Percentiles rank a stretch among this genome's conserved stretches.
These are phyloP conservation scores for Cytospora mali DNA, from an alignment of 2,329 filamentous ascomycete genomes.

Conservation along the genomic window DNA sequence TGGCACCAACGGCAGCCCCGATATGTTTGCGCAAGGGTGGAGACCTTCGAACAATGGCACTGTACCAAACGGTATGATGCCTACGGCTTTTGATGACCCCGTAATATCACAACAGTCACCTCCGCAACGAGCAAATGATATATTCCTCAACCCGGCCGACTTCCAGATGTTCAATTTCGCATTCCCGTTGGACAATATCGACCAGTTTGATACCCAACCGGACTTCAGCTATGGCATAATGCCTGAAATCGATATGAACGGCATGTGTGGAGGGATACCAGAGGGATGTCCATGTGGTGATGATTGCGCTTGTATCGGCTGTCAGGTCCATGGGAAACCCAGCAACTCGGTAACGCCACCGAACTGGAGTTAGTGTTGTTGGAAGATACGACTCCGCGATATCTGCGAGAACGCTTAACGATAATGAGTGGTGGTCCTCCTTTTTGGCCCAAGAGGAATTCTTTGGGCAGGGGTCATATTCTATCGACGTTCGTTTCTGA, in stretches of 20 bases:
- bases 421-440: neutral
- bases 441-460: neutral
- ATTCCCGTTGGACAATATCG: constrained; percentile 18
- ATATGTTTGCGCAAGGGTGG: constrained; percentile 20
- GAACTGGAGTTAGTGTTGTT: constrained; percentile 2
- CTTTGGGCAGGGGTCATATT: neutral
- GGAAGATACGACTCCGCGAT: neutral
- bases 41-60: constrained; percentile 17
- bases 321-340: constrained; percentile 51
- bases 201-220: constrained; percentile 36
- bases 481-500: neutral
- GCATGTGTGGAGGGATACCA: constrained; percentile 24
- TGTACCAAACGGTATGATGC: constrained; percentile 24
- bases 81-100: constrained; percentile 11
- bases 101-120: constrained; percentile 22
- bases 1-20: constrained; percentile 28
- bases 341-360: neutral
- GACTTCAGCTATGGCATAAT: constrained; percentile 60
- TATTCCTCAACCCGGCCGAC: constrained; percentile 29
- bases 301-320: constrained; percentile 61
- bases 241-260: constrained; percentile 23
- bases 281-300: constrained; percentile 58
- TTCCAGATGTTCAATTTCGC: constrained; percentile 29
- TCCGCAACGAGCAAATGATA: constrained; percentile 24
- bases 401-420: neutral